These are phyloP conservation scores for Amauroascus niger DNA, from an alignment of 2,329 filamentous ascomycete genomes.

Conservation along the genomic window DNA sequence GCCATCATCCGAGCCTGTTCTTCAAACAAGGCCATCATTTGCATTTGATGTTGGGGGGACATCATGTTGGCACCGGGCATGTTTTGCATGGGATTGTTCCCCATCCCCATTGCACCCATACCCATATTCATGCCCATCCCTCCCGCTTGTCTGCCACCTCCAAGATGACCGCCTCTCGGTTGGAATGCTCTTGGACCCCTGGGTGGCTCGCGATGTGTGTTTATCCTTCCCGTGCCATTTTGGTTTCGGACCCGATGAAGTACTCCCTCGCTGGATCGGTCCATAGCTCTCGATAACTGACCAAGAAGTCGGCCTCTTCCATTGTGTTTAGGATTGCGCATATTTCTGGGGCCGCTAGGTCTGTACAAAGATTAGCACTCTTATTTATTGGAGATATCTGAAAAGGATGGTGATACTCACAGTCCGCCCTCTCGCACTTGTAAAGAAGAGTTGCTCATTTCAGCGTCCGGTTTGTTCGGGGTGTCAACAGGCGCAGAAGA, in stretches of 20 bases:
- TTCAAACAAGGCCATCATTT: slow-evolving; percentile 67
- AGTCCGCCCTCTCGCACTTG: slow-evolving; percentile 31
- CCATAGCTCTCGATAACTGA: slow-evolving; percentile 73
- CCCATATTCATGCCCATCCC: slow-evolving; percentile 27
- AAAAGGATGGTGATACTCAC: slow-evolving; percentile 23
- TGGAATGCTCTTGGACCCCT: slow-evolving; percentile 57
- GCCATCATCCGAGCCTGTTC: slow-evolving; percentile 82
- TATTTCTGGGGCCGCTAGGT: slow-evolving; percentile 87
- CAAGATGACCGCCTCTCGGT: slow-evolving; percentile 36
- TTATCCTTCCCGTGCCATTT: slow-evolving; percentile 68
- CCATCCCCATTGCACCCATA: slow-evolving; percentile 19
- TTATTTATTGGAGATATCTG: slow-evolving; percentile 9
- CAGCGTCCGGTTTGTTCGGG: slow-evolving; percentile 48
- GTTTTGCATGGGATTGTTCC: slow-evolving; percentile 28
- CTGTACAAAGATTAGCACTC: slow-evolving; percentile 46
- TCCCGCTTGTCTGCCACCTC: slow-evolving; percentile 26
- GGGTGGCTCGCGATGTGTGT: slow-evolving; percentile 63
- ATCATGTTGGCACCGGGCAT: slow-evolving; percentile 44
- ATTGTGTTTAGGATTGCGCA: slow-evolving; percentile 63
- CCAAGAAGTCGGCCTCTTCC: slow-evolving; percentile 73
- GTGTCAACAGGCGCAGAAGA: background rate
- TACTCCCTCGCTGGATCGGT: slow-evolving; percentile 62
- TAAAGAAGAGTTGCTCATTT: slow-evolving; percentile 55
- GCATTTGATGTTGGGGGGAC: slow-evolving; percentile 60
- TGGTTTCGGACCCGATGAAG: slow-evolving; percentile 70